Evolutionary conservation across 164 flowering plant species (phyloP).

Genomic region (Tinospora cordifolia): DNA sequence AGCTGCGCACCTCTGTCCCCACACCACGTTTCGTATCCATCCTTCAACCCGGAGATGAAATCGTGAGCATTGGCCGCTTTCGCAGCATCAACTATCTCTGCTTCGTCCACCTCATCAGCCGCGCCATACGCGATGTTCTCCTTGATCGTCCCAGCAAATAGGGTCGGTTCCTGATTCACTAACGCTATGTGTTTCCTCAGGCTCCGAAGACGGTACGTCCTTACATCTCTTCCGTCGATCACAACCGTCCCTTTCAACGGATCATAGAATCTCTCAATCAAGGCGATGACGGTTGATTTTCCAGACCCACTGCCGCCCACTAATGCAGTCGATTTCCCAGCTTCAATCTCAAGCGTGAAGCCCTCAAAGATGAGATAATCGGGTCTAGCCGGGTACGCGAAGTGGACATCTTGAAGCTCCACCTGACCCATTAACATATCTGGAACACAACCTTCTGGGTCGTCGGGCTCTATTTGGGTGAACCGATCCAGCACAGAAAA

Average conservation of each 20-base stretch:
- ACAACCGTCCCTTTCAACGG: conserved; percentile 37
- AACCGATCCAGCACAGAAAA: conserved; percentile 7
- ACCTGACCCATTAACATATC: conserved; percentile 18
- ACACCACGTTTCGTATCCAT: conserved; percentile 31
- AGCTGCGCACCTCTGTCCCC: conserved; percentile 9
- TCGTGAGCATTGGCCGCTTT: conserved; percentile 59
- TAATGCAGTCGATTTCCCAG: conserved; percentile 60
- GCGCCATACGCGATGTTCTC: conserved; percentile 57
- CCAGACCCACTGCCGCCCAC: conserved; percentile 75
- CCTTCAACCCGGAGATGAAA: conserved; percentile 40
- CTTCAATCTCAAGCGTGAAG: conserved; percentile 45
- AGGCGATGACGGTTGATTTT: conserved; percentile 56
- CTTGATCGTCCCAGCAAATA: conserved; percentile 50
- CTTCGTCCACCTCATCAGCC: conserved; percentile 23
- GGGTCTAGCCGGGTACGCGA: conserved; percentile 56
- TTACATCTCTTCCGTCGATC: conserved; percentile 52
- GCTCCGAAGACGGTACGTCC: conserved; percentile 36
- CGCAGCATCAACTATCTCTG: conserved; percentile 52
- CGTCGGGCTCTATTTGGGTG: conserved; percentile 12
- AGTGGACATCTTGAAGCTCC: conserved; percentile 38
- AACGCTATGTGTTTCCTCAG: conserved; percentile 55
- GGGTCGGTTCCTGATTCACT: conserved; percentile 62
- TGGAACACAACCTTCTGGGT: conserved; percentile 8
- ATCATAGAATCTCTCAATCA: conserved; percentile 58
- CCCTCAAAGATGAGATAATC: conserved; percentile 35